phyloP scores from a whole-genome alignment of 805 yeast species.

The Wickerhamomyces strasburgensis region DNA sequence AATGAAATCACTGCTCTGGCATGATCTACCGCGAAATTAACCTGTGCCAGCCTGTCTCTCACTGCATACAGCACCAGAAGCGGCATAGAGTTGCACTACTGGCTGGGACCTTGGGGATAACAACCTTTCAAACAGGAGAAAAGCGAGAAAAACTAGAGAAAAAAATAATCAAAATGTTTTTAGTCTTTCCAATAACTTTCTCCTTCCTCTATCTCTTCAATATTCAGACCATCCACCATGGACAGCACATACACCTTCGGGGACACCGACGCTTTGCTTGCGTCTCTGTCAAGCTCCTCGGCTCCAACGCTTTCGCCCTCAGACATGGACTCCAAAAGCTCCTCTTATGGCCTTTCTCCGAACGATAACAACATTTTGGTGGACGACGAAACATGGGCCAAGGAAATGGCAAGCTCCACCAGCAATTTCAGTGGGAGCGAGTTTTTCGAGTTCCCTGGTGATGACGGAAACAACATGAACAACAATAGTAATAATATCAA shows the following conservation, averaged over 20 bases:
- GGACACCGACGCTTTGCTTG: slow-evolving; percentile 26
- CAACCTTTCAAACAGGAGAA: too few relatives aligned
- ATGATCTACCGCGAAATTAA: too few relatives aligned
- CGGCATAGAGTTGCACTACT: too few relatives aligned
- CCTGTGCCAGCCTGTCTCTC: too few relatives aligned
- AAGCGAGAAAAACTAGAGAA: too few relatives aligned
- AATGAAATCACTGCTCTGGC: too few relatives aligned
- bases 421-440: slow-evolving; percentile 1
- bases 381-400: slow-evolving; percentile 13
- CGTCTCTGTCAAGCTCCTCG: slow-evolving; percentile 21
- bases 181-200: too few relatives aligned
- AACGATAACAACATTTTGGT: slow-evolving; percentile 15
- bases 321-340: slow-evolving; percentile 19
- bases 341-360: slow-evolving; percentile 21
- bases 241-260: slow-evolving; percentile 21
- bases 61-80: too few relatives aligned
- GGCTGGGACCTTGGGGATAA: too few relatives aligned
- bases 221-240: too few relatives aligned
- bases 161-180: too few relatives aligned
- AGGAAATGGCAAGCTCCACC: slow-evolving; percentile 1
- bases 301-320: slow-evolving; percentile 22
- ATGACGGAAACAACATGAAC: neutral
- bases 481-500: slow-evolving; percentile 3
- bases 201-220: too few relatives aligned
- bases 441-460: neutral